These are phyloP conservation scores for Termitomyces sp. DNA, from an alignment of 768 basidiomycete species.

Conservation along the genomic window DNA sequence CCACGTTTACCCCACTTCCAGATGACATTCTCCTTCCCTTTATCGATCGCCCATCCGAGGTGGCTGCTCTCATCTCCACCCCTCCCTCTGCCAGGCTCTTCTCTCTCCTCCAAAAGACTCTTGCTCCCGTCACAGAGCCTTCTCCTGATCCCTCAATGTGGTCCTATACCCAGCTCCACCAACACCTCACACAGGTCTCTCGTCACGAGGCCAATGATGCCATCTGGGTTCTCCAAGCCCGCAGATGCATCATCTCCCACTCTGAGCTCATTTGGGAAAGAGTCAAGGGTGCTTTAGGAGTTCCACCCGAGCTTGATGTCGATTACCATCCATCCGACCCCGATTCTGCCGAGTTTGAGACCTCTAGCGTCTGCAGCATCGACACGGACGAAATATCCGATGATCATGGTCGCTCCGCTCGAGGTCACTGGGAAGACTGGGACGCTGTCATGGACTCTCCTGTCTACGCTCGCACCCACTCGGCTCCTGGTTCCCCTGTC, in stretches of 20 bases:
- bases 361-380: constrained; percentile 19
- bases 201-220: constrained; percentile 64
- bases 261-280: constrained; percentile 92
- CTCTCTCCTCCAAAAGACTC: constrained; percentile 69
- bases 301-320: constrained; percentile 78
- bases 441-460: constrained; percentile 44
- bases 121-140: constrained; percentile 36
- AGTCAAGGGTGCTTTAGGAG: constrained; percentile 81
- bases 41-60: constrained; percentile 78
- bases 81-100: constrained; percentile 70
- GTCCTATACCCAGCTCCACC: constrained; percentile 66
- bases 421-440: constrained; percentile 43
- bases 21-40: constrained; percentile 82
- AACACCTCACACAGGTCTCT: constrained; percentile 63
- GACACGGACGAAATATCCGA: constrained; percentile 39
- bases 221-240: constrained; percentile 67
- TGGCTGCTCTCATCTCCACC: constrained; percentile 58
- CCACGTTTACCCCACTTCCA: constrained; percentile 72
- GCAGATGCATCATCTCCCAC: constrained; percentile 71
- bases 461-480: constrained; percentile 18
- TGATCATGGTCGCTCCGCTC: constrained; percentile 33
- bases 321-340: constrained; percentile 34
- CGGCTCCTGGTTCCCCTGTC: neutral
- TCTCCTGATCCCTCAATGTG: constrained; percentile 62
- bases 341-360: constrained; percentile 10